These are phyloP conservation scores for Penicillium steckii DNA, from an alignment of 495 filamentous ascomycete genomes.

Conservation along the genomic window DNA sequence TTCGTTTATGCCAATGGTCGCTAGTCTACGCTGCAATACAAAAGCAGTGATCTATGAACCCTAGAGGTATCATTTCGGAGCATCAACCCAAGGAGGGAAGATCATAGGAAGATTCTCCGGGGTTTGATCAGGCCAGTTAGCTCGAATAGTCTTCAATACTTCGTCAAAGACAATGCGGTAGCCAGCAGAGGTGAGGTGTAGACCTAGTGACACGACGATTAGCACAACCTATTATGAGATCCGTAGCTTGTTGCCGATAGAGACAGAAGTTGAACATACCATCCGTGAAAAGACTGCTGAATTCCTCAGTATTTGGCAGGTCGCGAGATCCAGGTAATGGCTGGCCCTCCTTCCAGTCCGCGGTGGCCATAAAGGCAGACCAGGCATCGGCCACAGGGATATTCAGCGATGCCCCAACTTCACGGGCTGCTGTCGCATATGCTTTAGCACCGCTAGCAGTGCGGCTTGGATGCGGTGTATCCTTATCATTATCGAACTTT, in stretches of 20 bases:
- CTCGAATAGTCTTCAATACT: slow-evolving; percentile 50
- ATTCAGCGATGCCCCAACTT: slow-evolving; percentile 61
- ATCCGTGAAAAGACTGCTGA: slow-evolving; percentile 56
- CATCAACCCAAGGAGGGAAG: slow-evolving; percentile 53
- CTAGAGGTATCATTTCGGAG: slow-evolving; percentile 35
- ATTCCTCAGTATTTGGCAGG: slow-evolving; percentile 43
- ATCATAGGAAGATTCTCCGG: slow-evolving; percentile 52
- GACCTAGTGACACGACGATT: slow-evolving; percentile 39
- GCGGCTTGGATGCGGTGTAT: slow-evolving; percentile 47
- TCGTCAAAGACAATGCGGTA: slow-evolving; percentile 59
- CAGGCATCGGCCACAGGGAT: slow-evolving; percentile 74
- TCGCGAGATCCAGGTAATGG: slow-evolving; percentile 52
- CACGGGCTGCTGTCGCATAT: slow-evolving; percentile 68
- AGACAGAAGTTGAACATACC: slow-evolving; percentile 43
- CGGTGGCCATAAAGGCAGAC: slow-evolving; percentile 64
- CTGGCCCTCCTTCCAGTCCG: slow-evolving; percentile 60
- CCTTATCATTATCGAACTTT: slow-evolving; percentile 26
- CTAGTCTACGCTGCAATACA: not conserved
- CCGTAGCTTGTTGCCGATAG: too few relatives aligned
- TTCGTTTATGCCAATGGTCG: not conserved
- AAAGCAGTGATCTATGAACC: not conserved
- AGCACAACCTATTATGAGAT: too few relatives aligned
- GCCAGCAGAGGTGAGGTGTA: slow-evolving; percentile 62
- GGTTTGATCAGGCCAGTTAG: slow-evolving; percentile 58
- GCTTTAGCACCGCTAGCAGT: slow-evolving; percentile 60